A percentile compares a stretch with the other conserved stretches of the same genome.
phyloP scores from a whole-genome alignment of 768 basidiomycete genomes.

The Kwoniella pini region DNA sequence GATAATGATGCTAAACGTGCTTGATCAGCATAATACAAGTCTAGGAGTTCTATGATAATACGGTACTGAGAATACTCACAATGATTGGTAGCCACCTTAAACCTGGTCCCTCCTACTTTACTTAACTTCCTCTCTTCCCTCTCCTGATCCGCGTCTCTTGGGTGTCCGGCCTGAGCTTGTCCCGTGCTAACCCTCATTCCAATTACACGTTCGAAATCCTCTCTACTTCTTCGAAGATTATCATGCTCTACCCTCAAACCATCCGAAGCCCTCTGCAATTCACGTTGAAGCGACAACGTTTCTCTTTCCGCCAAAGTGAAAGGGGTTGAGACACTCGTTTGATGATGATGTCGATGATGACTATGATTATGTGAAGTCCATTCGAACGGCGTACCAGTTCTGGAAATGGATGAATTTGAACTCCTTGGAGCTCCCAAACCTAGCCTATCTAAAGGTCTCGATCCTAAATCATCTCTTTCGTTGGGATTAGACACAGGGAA shows the following conservation, averaged over 20 bases:
- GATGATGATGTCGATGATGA: background rate
- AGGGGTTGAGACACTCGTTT: background rate
- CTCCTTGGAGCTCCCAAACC: slow-evolving; percentile 17
- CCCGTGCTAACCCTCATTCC: slow-evolving; percentile 22
- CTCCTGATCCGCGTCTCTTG: background rate
- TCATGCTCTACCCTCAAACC: slow-evolving; percentile 12
- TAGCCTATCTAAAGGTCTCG: slow-evolving; percentile 10
- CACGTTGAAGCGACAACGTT: slow-evolving; percentile 8
- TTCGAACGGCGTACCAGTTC: slow-evolving; percentile 4
- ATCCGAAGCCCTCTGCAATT: slow-evolving; percentile 15
- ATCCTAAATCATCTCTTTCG: background rate
- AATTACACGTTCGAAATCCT: slow-evolving; percentile 26
- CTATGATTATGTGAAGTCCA: slow-evolving; percentile 5
- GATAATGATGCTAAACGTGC: slow-evolving; percentile 74
- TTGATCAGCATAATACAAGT: too few species aligned
- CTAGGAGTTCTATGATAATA: too few species aligned
- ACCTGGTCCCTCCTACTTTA: slow-evolving; percentile 43
- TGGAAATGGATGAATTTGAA: background rate
- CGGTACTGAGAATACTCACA: slow-evolving; percentile 32
- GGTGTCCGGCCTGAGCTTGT: background rate
- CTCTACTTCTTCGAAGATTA: slow-evolving; percentile 9
- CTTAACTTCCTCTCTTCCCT: slow-evolving; percentile 32
- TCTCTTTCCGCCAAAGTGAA: slow-evolving; percentile 11
- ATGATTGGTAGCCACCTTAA: slow-evolving; percentile 51
- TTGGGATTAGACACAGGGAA: background rate